Evolutionary conservation across 352 stramenopile genomes (phyloP), one percentile per base, ranked within the genome.

Genomic region (Phytophthora chlamydospora): DNA sequence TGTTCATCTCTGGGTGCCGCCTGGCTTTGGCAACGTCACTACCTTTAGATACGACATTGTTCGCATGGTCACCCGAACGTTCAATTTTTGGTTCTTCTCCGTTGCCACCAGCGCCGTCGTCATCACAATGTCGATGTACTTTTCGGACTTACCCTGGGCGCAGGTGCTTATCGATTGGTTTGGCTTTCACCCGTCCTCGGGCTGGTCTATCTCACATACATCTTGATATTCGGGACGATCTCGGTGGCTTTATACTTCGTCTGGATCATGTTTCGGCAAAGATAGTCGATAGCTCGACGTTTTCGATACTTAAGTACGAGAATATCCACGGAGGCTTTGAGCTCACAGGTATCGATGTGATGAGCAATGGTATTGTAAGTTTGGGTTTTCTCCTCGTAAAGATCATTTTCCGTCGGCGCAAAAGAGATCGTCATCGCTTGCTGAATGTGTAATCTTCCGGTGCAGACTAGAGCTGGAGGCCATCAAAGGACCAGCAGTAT

Each of bases 61-160:
- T 9, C 56, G 52, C 7, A 14, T 75, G 8, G 36, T 82, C 8
- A 33, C 53, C 10, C 39, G 47, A 41, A 78, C 70, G 0, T 82
- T 79, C 49, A 62, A 82, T 31, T 71, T 79, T 14, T 82, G 59
- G 69, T 79, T 79, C 59, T 80, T 79, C 54, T 58, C 61, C 9
- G 44, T 45, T 36, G 51, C 70, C 10, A 73, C 68, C 36, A 60
- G 52, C 8, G 42, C 60, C 14, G 68, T 68, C 14, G 49, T 48
- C 19, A 27, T 76, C 6, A 68, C 66, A n/a, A 56, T 68, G 21
- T 72, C 67, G 2, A 39, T 68, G 45, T 50, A 73, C 17, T 71
- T 74, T 12, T 51, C 51, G 1, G 71, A 76, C 42, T 36, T 71
- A 14, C 53, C 66, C 7, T 64, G 49, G 21, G 6, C 59, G 0